A percentile compares a stretch with the other conserved stretches of the same genome.
Conservation (phyloP, 2,329 filamentous ascomycete genomes). For the Fusarium nelsonii region DNA sequence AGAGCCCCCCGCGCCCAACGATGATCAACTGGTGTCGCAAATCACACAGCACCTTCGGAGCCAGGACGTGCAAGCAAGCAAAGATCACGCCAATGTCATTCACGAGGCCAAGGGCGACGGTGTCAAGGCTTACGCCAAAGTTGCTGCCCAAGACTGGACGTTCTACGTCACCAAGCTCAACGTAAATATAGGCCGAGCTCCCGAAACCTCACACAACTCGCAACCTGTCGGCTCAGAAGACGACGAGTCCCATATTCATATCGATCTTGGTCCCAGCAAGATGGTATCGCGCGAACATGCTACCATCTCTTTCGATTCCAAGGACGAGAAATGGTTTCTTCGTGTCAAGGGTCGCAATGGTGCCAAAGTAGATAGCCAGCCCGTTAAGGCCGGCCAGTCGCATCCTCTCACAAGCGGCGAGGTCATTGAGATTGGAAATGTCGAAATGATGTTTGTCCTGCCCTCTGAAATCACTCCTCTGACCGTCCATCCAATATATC, state of each 20-base stretch:
- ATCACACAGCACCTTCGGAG: conserved; percentile 66
- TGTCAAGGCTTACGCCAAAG: conserved; percentile 83
- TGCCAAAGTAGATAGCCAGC: conserved; percentile 81
- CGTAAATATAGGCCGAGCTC: conserved; percentile 80
- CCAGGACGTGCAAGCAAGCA: conserved; percentile 68
- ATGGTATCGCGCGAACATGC: conserved; percentile 83
- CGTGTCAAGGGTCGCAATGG: conserved; percentile 92
- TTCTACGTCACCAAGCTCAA: conserved; percentile 83
- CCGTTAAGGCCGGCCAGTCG: conserved; percentile 75
- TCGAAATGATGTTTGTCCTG: conserved; percentile 99
- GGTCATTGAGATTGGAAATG: conserved; percentile 90
- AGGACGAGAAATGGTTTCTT: conserved; percentile 82
- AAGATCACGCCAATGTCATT: conserved; percentile 72
- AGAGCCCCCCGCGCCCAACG: conserved; percentile 59
- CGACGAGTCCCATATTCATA: conserved; percentile 72
- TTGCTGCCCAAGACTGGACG: conserved; percentile 85
- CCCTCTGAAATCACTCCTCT: conserved; percentile 77
- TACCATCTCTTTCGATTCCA: conserved; percentile 77
- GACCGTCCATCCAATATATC: conserved; percentile 75
- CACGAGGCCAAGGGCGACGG: conserved; percentile 72
- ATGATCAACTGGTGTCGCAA: conserved; percentile 68
- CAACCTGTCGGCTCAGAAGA: conserved; percentile 59
- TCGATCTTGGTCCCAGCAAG: conserved; percentile 89
- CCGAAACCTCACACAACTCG: conserved; percentile 60
- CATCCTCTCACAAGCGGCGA: conserved; percentile 83